These are phyloP conservation scores for Suillus paluster DNA, from an alignment of 768 basidiomycete species.

Conservation along the genomic window DNA sequence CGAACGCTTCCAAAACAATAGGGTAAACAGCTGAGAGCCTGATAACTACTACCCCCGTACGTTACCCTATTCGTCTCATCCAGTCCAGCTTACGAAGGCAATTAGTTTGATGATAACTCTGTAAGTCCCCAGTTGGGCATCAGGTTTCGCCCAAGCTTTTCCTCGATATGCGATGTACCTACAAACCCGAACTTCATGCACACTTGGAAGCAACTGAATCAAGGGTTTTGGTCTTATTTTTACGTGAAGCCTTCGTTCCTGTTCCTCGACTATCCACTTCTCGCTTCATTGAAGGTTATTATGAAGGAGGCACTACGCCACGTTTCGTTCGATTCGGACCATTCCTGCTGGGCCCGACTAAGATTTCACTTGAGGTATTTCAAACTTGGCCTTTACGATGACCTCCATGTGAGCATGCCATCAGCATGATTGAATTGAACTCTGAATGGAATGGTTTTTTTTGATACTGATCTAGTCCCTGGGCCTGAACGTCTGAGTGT, in stretches of 20 bases:
- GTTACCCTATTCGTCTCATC: not conserved
- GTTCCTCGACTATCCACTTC: not conserved
- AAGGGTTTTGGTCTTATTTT: not conserved
- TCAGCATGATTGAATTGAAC: too few relatives aligned
- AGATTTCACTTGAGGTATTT: not conserved
- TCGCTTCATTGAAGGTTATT: not conserved
- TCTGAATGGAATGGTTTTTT: not conserved
- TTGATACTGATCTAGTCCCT: not conserved
- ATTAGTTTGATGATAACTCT: not conserved
- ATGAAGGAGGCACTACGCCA: not conserved
- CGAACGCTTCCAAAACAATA: not conserved
- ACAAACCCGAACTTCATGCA: not conserved
- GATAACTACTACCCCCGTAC: not conserved
- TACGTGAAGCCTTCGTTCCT: slow-evolving; percentile 4
- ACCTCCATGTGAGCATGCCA: not conserved
- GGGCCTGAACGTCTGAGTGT: slow-evolving; percentile 2
- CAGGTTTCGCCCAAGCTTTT: not conserved
- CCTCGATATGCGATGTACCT: not conserved
- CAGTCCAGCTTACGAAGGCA: not conserved
- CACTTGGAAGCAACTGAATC: not conserved
- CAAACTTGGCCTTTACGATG: not conserved
- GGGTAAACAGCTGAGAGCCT: not conserved
- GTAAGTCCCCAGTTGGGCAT: not conserved
- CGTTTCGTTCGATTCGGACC: not conserved
- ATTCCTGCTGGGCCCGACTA: not conserved